These are phyloP conservation scores for Periconia sp. DNA, from an alignment of 2,329 filamentous ascomycete genomes.

Conservation along the genomic window DNA sequence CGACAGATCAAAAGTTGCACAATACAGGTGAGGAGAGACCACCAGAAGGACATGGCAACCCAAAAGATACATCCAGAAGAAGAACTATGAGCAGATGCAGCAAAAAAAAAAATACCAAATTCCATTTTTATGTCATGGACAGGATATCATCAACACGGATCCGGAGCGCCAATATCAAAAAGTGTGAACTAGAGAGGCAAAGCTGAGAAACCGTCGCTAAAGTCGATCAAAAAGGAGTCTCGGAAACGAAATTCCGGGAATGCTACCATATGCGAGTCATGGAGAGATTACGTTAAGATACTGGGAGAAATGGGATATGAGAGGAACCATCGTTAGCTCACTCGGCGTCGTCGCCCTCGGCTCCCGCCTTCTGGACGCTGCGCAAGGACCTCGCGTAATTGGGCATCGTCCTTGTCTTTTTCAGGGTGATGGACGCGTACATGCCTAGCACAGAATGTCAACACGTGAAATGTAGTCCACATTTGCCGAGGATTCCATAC, in stretches of 20 bases:
- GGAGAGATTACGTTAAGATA: neutral
- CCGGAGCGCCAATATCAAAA: constrained; percentile 1
- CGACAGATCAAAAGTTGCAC: no score
- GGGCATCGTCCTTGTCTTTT: constrained; percentile 83
- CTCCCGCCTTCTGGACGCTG: constrained; percentile 83
- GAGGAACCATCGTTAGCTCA: constrained; percentile 22
- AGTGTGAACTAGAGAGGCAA: neutral
- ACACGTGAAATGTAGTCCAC: neutral
- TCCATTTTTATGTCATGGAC: neutral
- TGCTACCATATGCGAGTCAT: neutral
- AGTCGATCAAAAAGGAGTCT: neutral
- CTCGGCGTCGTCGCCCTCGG: constrained; percentile 74
- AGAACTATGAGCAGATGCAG: no score
- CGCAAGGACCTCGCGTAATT: constrained; percentile 78
- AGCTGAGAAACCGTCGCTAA: neutral
- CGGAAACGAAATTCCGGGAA: neutral
- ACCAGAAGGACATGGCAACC: no score
- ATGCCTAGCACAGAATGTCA: constrained; percentile 60
- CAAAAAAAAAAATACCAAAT: neutral
- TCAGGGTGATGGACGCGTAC: constrained; percentile 90
- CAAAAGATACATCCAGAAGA: no score
- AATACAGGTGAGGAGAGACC: no score
- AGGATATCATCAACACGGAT: neutral
- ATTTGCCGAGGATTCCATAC: constrained; percentile 52
- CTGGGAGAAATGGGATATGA: neutral